phyloP scores from a whole-genome alignment of 2,329 filamentous ascomycete species.

The Chrysosporium queenslandicum region DNA sequence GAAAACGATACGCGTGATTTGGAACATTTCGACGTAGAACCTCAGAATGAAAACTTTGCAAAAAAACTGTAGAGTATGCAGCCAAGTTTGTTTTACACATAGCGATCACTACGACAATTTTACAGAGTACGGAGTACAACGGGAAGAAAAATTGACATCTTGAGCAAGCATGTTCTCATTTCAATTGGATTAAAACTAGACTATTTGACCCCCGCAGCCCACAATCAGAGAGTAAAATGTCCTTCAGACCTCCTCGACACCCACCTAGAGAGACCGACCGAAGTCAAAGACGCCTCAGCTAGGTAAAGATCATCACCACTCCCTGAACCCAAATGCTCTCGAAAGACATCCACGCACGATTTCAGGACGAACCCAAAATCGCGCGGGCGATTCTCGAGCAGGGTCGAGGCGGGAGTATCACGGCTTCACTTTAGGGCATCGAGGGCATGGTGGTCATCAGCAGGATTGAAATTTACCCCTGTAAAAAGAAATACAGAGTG shows the following conservation, averaged over 20 bases:
- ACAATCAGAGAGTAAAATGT: constrained; percentile 30
- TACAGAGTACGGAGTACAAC: too few relatives aligned
- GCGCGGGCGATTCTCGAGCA: constrained; percentile 16
- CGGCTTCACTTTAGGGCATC: constrained; percentile 77
- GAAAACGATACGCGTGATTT: too few relatives aligned
- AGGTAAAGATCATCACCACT: constrained; percentile 94
- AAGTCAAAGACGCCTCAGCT: constrained; percentile 57
- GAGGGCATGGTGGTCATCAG: constrained; percentile 83
- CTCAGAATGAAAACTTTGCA: too few relatives aligned
- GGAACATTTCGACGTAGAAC: too few relatives aligned
- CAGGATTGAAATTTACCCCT: constrained; percentile 90
- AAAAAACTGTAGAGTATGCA: too few relatives aligned
- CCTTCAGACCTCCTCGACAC: constrained; percentile 88
- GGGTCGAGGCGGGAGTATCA: constrained; percentile 40
- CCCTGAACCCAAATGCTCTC: constrained; percentile 54
- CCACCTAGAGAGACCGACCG: constrained; percentile 68
- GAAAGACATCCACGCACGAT: constrained; percentile 31
- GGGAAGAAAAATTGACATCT: too few relatives aligned
- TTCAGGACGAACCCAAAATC: constrained; percentile 12
- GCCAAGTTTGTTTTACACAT: too few relatives aligned
- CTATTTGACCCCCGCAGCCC: not conserved
- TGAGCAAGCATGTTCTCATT: too few relatives aligned
- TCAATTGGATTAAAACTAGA: too few relatives aligned
- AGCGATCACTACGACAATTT: too few relatives aligned
- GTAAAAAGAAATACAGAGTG: constrained; percentile 81